Conservation (phyloP, 257 asterid genomes). For the Vinca minor region DNA sequence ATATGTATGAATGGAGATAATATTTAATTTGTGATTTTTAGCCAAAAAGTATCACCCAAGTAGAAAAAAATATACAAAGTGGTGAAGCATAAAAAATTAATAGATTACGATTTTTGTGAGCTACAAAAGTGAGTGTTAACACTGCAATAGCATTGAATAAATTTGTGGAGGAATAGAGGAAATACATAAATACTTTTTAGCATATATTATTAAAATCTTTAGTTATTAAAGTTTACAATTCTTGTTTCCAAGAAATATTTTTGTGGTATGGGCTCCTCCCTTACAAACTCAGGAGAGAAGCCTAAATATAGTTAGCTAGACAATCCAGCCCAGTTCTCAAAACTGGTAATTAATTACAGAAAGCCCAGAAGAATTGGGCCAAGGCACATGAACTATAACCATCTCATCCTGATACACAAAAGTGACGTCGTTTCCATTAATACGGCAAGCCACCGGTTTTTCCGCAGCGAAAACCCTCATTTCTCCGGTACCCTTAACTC, state of each 20-base stretch:
- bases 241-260: not conserved
- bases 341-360: conserved; percentile 50
- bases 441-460: conserved; percentile 38
- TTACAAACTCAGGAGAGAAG: not conserved
- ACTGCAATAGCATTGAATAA: too few species aligned
- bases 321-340: conserved; percentile 15
- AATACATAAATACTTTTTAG: too few species aligned
- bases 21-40: too few species aligned
- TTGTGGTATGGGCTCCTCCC: not conserved
- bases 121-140: too few species aligned
- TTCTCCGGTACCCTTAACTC: conserved; percentile 65
- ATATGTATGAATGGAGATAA: too few species aligned
- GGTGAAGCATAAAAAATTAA: too few species aligned
- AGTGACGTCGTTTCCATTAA: conserved; percentile 35
- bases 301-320: not conserved
- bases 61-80: too few species aligned
- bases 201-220: too few species aligned
- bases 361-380: conserved; percentile 44
- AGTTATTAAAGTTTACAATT: conserved; percentile 2
- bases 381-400: conserved; percentile 48
- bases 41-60: too few species aligned
- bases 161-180: not conserved
- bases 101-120: too few species aligned
- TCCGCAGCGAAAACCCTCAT: conserved; percentile 59
- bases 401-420: conserved; percentile 40